These are phyloP conservation scores for Pisolithus thermaeus DNA, from an alignment of 1,284 basidiomycete genomes.

Conservation along the genomic window DNA sequence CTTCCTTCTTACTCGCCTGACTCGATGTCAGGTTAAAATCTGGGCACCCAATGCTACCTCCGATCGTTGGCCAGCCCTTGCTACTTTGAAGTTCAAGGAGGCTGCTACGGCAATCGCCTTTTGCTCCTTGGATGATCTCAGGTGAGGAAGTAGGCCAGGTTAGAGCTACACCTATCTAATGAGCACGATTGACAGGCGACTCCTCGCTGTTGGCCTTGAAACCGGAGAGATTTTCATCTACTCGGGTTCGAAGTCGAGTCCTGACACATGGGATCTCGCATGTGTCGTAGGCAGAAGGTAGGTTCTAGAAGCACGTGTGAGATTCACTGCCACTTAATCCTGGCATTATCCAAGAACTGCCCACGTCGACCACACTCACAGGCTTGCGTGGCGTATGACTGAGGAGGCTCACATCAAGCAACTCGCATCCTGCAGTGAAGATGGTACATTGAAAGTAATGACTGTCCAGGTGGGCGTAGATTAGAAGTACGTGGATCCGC, in stretches of 20 bases:
- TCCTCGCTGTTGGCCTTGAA: constrained; percentile 68
- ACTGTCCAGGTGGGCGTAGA: constrained; percentile 42
- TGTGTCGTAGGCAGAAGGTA: constrained; percentile 46
- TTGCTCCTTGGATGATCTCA: constrained; percentile 34
- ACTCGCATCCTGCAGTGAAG: constrained; percentile 65
- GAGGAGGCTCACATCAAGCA: constrained; percentile 27
- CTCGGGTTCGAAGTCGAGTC: constrained; percentile 27
- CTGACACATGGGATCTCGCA: constrained; percentile 45
- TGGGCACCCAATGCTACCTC: constrained; percentile 42
- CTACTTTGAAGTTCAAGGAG: constrained; percentile 55
- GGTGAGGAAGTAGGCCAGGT: constrained; percentile 31
- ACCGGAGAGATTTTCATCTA: constrained; percentile 62
- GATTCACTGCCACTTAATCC: neutral
- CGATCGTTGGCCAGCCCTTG: constrained; percentile 44
- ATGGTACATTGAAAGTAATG: constrained; percentile 73
- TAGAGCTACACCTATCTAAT: neutral
- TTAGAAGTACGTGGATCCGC: constrained; percentile 32
- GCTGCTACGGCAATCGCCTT: constrained; percentile 73
- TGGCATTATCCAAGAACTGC: constrained; percentile 40
- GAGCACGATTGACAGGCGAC: constrained; percentile 36
- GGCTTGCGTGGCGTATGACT: constrained; percentile 59
- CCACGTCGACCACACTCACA: constrained; percentile 66
- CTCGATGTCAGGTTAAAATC: constrained; percentile 55
- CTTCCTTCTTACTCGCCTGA: neutral
- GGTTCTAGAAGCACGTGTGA: constrained; percentile 11